These are phyloP conservation scores for Immersiporthe knoxdaviesiana DNA, from an alignment of 2,329 filamentous ascomycete species.

Conservation along the genomic window DNA sequence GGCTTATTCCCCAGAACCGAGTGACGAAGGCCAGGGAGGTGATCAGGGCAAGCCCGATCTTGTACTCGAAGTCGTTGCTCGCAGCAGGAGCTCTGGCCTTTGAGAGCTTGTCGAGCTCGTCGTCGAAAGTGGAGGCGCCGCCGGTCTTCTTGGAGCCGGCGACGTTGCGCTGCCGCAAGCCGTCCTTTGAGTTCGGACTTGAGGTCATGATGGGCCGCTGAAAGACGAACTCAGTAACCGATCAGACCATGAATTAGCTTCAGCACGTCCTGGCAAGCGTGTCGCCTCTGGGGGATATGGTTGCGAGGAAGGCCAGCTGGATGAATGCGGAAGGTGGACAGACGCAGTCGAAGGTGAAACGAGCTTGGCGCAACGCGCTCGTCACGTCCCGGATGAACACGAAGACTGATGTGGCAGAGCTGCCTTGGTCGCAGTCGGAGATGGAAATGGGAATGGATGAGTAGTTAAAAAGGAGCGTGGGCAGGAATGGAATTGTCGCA, in stretches of 20 bases:
- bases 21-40: conserved; percentile 86
- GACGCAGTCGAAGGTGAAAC: conserved; percentile 3
- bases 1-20: conserved; percentile 93
- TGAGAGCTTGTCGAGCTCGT: conserved; percentile 55
- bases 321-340: conserved; percentile 28
- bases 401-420: not conserved
- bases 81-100: conserved; percentile 45
- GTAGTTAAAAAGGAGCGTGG: conserved; percentile 10
- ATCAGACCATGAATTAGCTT: conserved; percentile 11
- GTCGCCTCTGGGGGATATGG: not conserved
- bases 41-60: conserved; percentile 74
- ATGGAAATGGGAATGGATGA: not conserved
- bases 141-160: conserved; percentile 54
- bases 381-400: conserved; percentile 3
- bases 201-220: conserved; percentile 48
- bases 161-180: conserved; percentile 62
- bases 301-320: conserved; percentile 11
- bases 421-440: not conserved
- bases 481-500: conserved; percentile 2
- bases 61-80: conserved; percentile 79
- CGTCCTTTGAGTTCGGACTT: conserved; percentile 57
- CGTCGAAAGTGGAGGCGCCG: conserved; percentile 46
- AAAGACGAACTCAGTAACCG: conserved; percentile 2
- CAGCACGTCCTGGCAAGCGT: not conserved
- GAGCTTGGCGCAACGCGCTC: not conserved